Evolutionary conservation across 140 eudicot genomes (phyloP), one percentile per base, ranked within the genome.

Genomic region (Senecio squalidus): DNA sequence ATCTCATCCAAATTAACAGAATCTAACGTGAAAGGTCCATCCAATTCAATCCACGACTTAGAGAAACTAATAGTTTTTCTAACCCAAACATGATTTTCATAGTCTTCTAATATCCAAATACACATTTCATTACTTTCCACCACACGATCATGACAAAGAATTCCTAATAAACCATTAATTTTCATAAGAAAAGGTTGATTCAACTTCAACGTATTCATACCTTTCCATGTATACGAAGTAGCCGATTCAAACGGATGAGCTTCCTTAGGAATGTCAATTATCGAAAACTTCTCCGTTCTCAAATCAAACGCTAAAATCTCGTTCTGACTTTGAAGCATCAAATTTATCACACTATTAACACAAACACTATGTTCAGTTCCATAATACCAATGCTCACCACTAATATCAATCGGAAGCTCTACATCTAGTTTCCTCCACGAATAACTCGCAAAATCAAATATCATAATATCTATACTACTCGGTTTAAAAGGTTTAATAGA

Each of bases 221-320:
- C 41, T 36, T 36, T 36, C 9, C n/a, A 9, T 8, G 9, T n/a
- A 36, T 36, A 36, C 14, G 1, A 9, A 2, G 41, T 8, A 36
- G 3, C 13, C 9, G 9, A 36, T n/a, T 36, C 41, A 36, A 36
- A 8, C 1, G 41, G 41, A 11, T 8, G 13, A 3, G 24, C 51
- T 11, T 56, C 47, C 4, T 3, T 2, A 10, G 29, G 27, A 5
- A 38, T n/a, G 16, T 23, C 23, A 20, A 13, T 15, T 13, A 38
- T 36, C 16, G 9, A 34, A 56, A 56, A 34, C 27, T 7, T 34
- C 31, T 34, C 49, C 9, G 22, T 36, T 8, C 50, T 58, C 64
- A 58, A 58, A n/a, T 58, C 64, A 58, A 58, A 58, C 7, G 50
- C 50, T 28, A 58, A 38, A 34, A 58, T 1, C 6, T 58, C 64